Evolutionary conservation across 1,139 yeast genomes (phyloP), one percentile per base, ranked within the genome.

Genomic region (Citeromyces hawaiiensis): DNA sequence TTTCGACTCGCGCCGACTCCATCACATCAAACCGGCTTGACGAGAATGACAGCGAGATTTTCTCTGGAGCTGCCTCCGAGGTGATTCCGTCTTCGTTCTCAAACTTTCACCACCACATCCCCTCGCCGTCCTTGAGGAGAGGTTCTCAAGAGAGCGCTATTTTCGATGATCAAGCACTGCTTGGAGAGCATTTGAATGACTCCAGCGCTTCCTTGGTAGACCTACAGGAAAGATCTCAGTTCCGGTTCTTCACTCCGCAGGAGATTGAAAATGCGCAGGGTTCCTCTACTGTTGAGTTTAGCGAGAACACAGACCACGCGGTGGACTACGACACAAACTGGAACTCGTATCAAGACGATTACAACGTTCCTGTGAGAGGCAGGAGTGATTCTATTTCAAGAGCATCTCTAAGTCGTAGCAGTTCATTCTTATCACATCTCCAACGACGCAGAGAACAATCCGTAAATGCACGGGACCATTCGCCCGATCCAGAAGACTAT

Each of bases 241-340:
- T 91, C 60, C 70, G 75, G 45, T 88, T 87, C 56, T 91, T 91
- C 58, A 75, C 91, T 7, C 66, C 81, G 7, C 86, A 82, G 44
- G 94, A 86, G 50, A 77, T 91, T 38, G 88, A 82, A 51, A 66
- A 68, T 44, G 96, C 97, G 1, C 93, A 83, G 40, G 96, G 96
- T 38, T 64, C 93, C 1, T 82, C 94, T 1, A 83, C 93, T 1
- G 61, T 82, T 48, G 87, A 82, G 42, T 68, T 68, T 43, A 59
- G 70, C 18, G 72, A 67, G 39, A 59, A 60, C n/a, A 52, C 55
- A 5, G 60, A 54, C 44, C 71, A 73, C 47, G 68, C 68, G 3
- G 70, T 73, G 11, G 80, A 75, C 50, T 76, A 76, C 50, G 80
- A 81, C 52, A 77, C 85, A 17, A 68, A 75, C 47, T 81, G 93